Evolutionary conservation across 306 rosid genomes (phyloP).

Genomic region (Ormosia emarginata): DNA sequence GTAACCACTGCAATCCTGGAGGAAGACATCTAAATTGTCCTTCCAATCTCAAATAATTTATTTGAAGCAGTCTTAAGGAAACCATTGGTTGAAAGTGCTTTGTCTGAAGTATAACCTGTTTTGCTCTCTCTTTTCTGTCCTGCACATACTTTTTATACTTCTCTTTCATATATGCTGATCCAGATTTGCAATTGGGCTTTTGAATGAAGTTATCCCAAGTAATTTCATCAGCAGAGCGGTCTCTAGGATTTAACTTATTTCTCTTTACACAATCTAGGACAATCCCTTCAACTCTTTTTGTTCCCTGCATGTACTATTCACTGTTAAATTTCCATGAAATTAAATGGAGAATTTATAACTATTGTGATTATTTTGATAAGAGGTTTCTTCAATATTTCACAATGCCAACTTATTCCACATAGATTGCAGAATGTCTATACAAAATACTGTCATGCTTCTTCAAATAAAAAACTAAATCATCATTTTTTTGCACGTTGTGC

Average conservation of each 20-base stretch:
- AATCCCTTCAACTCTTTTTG: slow-evolving; percentile 40
- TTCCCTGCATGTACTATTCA: slow-evolving; percentile 29
- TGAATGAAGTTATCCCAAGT: slow-evolving; percentile 33
- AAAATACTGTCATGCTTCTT: background rate
- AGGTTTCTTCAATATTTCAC: background rate
- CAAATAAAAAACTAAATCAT: too few species aligned
- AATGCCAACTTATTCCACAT: background rate
- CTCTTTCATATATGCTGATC: slow-evolving; percentile 28
- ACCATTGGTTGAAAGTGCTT: slow-evolving; percentile 37
- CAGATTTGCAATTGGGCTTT: slow-evolving; percentile 23
- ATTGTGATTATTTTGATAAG: background rate
- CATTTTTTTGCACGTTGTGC: too few species aligned
- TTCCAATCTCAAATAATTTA: slow-evolving; percentile 39
- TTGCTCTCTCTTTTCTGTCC: slow-evolving; percentile 29
- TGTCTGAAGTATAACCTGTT: slow-evolving; percentile 14
- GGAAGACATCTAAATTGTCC: slow-evolving; percentile 42
- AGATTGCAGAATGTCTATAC: background rate
- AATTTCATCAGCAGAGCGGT: slow-evolving; percentile 33
- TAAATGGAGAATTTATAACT: background rate
- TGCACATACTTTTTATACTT: slow-evolving; percentile 24
- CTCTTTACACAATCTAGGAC: slow-evolving; percentile 35
- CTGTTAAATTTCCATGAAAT: background rate
- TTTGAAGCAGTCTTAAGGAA: slow-evolving; percentile 50
- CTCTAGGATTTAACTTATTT: background rate
- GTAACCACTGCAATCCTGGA: slow-evolving; percentile 46